Evolutionary conservation across 1,284 basidiomycete genomes (phyloP).

Genomic region (Trichosporon ovoides): DNA sequence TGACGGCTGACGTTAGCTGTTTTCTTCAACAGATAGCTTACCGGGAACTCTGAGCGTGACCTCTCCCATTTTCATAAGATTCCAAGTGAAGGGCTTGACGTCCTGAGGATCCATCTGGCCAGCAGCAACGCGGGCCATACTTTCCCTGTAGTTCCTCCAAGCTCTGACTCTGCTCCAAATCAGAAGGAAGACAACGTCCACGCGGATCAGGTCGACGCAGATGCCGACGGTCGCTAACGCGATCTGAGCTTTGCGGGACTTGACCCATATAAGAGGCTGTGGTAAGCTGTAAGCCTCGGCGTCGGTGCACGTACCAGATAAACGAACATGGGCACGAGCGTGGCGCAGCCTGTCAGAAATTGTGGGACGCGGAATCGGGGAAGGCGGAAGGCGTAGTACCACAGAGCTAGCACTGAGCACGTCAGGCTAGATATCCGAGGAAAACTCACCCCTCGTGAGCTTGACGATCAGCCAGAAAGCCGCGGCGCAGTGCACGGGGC

Average conservation of each 20-base stretch:
- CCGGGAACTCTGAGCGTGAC: conserved; percentile 29
- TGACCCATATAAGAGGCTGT: conserved; percentile 40
- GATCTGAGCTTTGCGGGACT: conserved; percentile 27
- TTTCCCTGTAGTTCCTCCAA: not conserved
- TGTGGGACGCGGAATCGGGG: conserved; percentile 40
- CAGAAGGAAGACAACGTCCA: conserved; percentile 24
- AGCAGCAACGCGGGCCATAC: not conserved
- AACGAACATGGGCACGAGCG: conserved; percentile 40
- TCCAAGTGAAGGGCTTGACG: conserved; percentile 4
- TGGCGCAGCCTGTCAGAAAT: conserved; percentile 26
- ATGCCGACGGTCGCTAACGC: conserved; percentile 30
- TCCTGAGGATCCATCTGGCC: conserved; percentile 1
- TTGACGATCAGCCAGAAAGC: conserved; percentile 41
- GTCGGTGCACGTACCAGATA: conserved; percentile 31
- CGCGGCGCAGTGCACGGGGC: conserved; percentile 25
- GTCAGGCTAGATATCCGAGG: conserved; percentile 7
- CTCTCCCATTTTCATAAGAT: conserved; percentile 15
- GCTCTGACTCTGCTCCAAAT: conserved; percentile 10
- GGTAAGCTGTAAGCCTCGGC: conserved; percentile 3
- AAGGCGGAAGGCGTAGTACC: conserved; percentile 39
- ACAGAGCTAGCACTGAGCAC: conserved; percentile 20
- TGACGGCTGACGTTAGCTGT: conserved; percentile 40
- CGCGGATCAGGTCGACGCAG: conserved; percentile 24
- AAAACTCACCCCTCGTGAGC: conserved; percentile 23
- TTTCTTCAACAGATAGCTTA: conserved; percentile 10